Base-by-base conservation (phyloP, 805 yeast genomes). In the Sungouiella blattae region DNA sequence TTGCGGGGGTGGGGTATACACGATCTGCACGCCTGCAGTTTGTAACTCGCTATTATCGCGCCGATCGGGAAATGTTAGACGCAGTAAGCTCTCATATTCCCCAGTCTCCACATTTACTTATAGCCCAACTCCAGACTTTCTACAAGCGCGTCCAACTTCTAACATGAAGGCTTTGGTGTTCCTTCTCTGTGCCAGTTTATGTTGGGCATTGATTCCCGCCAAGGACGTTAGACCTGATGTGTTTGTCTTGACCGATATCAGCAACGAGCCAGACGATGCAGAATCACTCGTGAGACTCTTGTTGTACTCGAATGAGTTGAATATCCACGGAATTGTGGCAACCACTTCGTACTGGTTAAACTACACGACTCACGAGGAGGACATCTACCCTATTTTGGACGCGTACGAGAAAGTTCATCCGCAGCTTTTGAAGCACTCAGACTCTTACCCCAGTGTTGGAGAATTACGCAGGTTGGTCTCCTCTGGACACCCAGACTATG, bases 331-430 rank as follows among this genome's bases (percentile, higher is more conserved):
- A 12, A 44, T 57, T 13, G 62, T 55, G 5, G 62, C 62, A 5
- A 55, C 64, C 1, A 58, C 64, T 2, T 58, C 64, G 0, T 49
- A 31, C 32, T 58, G 63, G 64, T 34, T 58, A 26, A 57, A 57
- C 32, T 31, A 47, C 27, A 58, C 58, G 0, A 38, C 44, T 13
- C 58, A 57, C 32, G 57, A 47, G 20, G 58, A 57, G 36, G 62
- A 55, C 32, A 50, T 57, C 6, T 49, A 47, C 31, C 56, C 62
- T 31, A 55, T 58, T 24, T 16, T 55, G n/a, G 60, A 57, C 22
- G 60, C 57, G 3, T 58, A 56, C 34, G 57, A 37, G 11, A 20
- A 49, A 33, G 60, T 57, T 24, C 47, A 48, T 28, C 35, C 44
- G 7, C 54, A 44, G 15, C 35, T 58, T 12, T 18, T 51, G 4